These are phyloP conservation scores for Gypsophila paniculata DNA, from an alignment of 179 eudicot species.

Conservation along the genomic window DNA sequence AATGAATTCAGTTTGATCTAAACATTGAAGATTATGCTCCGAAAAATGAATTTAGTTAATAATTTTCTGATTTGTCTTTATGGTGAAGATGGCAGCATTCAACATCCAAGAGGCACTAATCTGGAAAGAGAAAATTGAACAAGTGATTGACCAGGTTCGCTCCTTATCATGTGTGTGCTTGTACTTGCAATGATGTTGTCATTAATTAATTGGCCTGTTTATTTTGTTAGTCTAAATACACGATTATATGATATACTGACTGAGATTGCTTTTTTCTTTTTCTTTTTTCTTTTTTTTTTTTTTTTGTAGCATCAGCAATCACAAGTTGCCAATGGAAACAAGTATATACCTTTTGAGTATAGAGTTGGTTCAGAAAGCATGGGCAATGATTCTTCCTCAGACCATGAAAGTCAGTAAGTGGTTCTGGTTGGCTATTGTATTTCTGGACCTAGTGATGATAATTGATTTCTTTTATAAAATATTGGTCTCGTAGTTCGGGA, in stretches of 20 bases:
- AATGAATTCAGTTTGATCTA: no score
- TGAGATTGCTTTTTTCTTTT: no score
- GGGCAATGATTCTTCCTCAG: slow-evolving; percentile 88
- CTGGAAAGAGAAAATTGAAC: slow-evolving; percentile 97
- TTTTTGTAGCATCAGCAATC: slow-evolving; percentile 87
- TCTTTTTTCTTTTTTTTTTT: no score
- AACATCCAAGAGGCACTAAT: slow-evolving; percentile 95
- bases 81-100: slow-evolving; percentile 72
- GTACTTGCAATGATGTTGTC: slow-evolving; percentile 6
- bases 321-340: slow-evolving; percentile 69
- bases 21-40: not conserved
- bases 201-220: not conserved
- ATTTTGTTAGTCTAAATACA: not conserved
- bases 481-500: not conserved
- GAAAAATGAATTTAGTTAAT: slow-evolving; percentile 6
- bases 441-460: slow-evolving; percentile 9
- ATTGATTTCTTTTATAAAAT: not conserved
- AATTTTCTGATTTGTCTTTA: slow-evolving; percentile 24
- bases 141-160: slow-evolving; percentile 89
- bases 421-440: slow-evolving; percentile 34
- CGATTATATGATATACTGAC: slow-evolving; percentile 15
- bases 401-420: slow-evolving; percentile 98
- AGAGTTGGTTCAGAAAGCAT: slow-evolving; percentile 69
- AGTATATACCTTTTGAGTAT: slow-evolving; percentile 65
- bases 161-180: not conserved